Base-by-base conservation (phyloP, 2,329 filamentous ascomycete species). In the Cytospora chrysosperma region DNA sequence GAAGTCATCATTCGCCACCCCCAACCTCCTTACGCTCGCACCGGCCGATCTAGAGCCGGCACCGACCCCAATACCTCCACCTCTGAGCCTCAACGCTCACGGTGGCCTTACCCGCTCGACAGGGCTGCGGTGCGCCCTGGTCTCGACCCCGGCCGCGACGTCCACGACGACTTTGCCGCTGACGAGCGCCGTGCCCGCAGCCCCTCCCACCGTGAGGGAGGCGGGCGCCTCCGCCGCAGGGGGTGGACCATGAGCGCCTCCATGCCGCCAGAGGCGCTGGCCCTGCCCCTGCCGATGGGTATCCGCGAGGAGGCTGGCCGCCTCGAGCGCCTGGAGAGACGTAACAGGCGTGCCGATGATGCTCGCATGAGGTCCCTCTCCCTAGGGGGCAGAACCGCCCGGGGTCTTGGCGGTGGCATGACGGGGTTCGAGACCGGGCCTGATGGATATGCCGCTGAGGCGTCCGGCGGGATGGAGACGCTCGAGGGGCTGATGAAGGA, bases 401-500 rank as follows among this genome's bases (percentile, higher is more conserved):
- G 6, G 52, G 51, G n/a, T 21, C 7, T n/a, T 19, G 55, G 51
- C 40, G 56, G 53, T 24, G 51, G 24, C 21, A 40, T 40, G 17
- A 30, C 21, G 30, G 34, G 49, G 30, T 40, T 53, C 27, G 51
- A 54, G 32, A 34, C 47, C 30, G 53, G 37, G 34, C 27, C 9
- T 47, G 43, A 24, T 61, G 27, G 27, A 24, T 43, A 55, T 26
- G 43, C 26, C 28, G 37, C 27, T 51, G 67, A 62, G 24, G 61
- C 28, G 27, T 50, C 49, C 28, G 75, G 71, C 55, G 75, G 77
- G 6, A 68, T 80, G 61, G 77, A 76, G 28, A 71, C 73, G 5
- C 74, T 81, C 26, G 79, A 81, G 70, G 77, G 78, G 10, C 66
- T 81, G 54, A 81, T 81, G 76, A 73, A 76, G 61, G 78, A 80